These are phyloP conservation scores for Moesziomyces sp. DNA, from an alignment of 1,284 basidiomycete species.

Conservation along the genomic window DNA sequence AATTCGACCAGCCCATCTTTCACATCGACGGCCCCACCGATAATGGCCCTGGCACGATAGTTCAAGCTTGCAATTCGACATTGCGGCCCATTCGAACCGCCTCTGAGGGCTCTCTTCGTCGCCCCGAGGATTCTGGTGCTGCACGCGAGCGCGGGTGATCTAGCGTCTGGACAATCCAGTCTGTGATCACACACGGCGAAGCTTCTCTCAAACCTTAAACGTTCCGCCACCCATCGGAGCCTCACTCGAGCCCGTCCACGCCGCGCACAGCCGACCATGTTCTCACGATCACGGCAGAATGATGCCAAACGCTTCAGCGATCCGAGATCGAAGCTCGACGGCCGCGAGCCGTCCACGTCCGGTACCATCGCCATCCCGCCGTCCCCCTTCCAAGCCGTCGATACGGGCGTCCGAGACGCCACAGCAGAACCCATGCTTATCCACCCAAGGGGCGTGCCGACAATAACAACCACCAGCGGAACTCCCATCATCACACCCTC, in stretches of 20 bases:
- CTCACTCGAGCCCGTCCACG: neutral
- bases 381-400: neutral
- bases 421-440: constrained; percentile 10
- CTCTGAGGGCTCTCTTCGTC: neutral
- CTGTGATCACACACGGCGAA: neutral
- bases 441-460: constrained; percentile 19
- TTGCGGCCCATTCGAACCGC: neutral
- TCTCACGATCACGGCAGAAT: constrained; percentile 19
- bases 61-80: neutral
- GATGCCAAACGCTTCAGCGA: constrained; percentile 27
- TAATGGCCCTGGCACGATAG: neutral
- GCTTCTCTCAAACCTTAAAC: neutral
- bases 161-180: neutral
- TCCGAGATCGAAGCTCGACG: constrained; percentile 5
- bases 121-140: neutral
- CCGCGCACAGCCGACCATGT: constrained; percentile 10
- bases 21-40: neutral
- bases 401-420: neutral
- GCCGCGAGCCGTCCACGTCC: constrained; percentile 1
- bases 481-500: constrained; percentile 23
- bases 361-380: neutral
- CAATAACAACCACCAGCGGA: constrained; percentile 27
- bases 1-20: neutral
- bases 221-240: neutral
- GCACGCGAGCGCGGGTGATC: too few relatives aligned